phyloP scores from a whole-genome alignment of 441 rosid species.

The Populus hybrid region DNA sequence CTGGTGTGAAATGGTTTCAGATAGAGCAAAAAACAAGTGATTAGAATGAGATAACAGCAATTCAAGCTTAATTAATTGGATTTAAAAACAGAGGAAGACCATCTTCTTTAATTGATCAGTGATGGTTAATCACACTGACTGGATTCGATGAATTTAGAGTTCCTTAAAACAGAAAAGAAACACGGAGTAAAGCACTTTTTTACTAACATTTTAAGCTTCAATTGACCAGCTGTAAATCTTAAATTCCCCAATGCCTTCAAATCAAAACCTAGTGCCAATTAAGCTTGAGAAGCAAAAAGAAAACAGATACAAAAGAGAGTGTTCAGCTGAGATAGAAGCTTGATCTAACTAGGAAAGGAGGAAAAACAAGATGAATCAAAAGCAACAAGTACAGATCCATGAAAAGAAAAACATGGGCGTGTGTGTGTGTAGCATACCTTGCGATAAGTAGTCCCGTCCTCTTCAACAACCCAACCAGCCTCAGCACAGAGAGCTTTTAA shows the following conservation, averaged over 20 bases:
- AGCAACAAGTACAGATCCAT: slow-evolving; percentile 22
- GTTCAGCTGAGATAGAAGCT: slow-evolving; percentile 6
- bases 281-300: neutral
- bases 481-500: slow-evolving; percentile 55
- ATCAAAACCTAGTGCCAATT: neutral
- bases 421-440: slow-evolving; percentile 41
- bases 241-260: neutral
- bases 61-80: neutral
- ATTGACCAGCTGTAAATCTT: neutral
- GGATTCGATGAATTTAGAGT: neutral
- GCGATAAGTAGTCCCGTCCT: slow-evolving; percentile 91
- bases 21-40: neutral
- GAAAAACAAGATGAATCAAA: neutral
- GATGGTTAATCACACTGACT: neutral
- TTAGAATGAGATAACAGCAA: neutral
- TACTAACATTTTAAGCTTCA: neutral
- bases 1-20: neutral
- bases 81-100: neutral
- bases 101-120: neutral
- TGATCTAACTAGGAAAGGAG: slow-evolving; percentile 17
- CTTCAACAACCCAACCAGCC: slow-evolving; percentile 70
- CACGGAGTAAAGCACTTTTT: neutral
- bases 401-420: neutral
- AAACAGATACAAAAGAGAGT: neutral
- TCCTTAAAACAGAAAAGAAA: neutral